Conservation (phyloP, 345 rosid genomes). For the Moricandia arvensis region DNA sequence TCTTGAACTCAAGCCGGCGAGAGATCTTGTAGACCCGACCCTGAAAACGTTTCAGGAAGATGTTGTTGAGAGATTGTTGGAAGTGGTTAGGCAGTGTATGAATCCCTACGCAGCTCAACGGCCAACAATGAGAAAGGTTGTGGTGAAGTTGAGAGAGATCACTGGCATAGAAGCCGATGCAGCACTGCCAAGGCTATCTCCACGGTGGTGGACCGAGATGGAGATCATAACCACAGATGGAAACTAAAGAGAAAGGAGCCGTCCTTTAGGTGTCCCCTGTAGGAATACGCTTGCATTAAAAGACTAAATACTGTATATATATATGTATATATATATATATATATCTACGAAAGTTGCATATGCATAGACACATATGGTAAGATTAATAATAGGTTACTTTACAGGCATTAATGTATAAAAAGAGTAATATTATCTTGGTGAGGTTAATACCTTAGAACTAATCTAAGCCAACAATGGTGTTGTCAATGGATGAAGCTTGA, state of each 20-base stretch:
- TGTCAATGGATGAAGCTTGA: slow-evolving; percentile 42
- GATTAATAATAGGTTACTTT: slow-evolving; percentile 13
- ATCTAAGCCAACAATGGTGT: slow-evolving; percentile 25
- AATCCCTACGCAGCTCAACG: slow-evolving; percentile 55
- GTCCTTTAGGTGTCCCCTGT: slow-evolving; percentile 27
- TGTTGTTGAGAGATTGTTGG: slow-evolving; percentile 49
- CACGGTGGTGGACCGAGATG: slow-evolving; percentile 97
- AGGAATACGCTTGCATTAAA: slow-evolving; percentile 19
- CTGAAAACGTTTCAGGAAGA: slow-evolving; percentile 56
- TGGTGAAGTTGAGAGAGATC: slow-evolving; percentile 61
- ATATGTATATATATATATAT: too few relatives aligned
- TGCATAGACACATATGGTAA: slow-evolving; percentile 14
- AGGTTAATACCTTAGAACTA: slow-evolving; percentile 27
- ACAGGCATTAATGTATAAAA: slow-evolving; percentile 4
- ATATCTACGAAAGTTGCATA: slow-evolving; percentile 15
- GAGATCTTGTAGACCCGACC: slow-evolving; percentile 68
- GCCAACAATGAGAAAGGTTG: slow-evolving; percentile 59
- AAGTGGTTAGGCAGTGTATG: slow-evolving; percentile 62
- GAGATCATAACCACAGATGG: slow-evolving; percentile 69
- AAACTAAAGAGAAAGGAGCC: slow-evolving; percentile 34
- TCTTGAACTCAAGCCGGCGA: slow-evolving; percentile 43
- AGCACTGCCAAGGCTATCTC: slow-evolving; percentile 74
- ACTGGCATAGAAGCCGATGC: slow-evolving; percentile 66
- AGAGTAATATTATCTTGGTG: not conserved
- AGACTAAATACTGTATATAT: slow-evolving; percentile 14